Base-by-base conservation (phyloP, 345 rosid species). In the Sisymbrium irio region DNA sequence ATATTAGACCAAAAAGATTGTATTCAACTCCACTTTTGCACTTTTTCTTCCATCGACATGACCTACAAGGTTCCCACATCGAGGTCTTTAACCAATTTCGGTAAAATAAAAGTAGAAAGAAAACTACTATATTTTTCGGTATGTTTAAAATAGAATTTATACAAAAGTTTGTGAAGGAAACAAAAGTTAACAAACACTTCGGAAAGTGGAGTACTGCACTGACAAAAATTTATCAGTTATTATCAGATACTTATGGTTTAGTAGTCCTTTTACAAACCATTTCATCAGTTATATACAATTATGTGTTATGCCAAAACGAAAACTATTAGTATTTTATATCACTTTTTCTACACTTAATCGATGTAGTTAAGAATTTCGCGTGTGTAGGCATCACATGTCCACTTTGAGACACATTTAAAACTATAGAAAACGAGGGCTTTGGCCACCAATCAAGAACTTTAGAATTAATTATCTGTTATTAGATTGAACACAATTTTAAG, bases 61-160 rank as follows among this genome's bases (percentile, higher is more conserved):
- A 49, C 62, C 67, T 19, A 30, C 7, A 47, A 74, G 15, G 67
- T 74, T 56, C 54, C 41, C 61, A 36, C 58, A 1, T 65, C 50
- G 36, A 57, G 35, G 47, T 64, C 28, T 33, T 69, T 56, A 68
- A 7, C 28, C 27, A 22, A 53, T 53, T 67, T 22, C 25, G 3
- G 25, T 22, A 22, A 22, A 22, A 22, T 22, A 22, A 1, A 22
- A 22, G 25, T 22, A 22, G 3, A 22, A 22, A 3, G 25, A 22
- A 22, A 22, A 22, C 25, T 22, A 22, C 25, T n/a, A n/a, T n/a
- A n/a, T n/a, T 1, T 22, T 22, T 22, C 25, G 25, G 3, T 22
- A 22, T 19, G 25, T 46, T 17, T 7, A 19, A 47, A 19, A 5
- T 11, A 47, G 1, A 28, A 20, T 7, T 19, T 49, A 7, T 19